Conservation (phyloP, 495 filamentous ascomycete genomes). For the Beverwykella pulmonaria region DNA sequence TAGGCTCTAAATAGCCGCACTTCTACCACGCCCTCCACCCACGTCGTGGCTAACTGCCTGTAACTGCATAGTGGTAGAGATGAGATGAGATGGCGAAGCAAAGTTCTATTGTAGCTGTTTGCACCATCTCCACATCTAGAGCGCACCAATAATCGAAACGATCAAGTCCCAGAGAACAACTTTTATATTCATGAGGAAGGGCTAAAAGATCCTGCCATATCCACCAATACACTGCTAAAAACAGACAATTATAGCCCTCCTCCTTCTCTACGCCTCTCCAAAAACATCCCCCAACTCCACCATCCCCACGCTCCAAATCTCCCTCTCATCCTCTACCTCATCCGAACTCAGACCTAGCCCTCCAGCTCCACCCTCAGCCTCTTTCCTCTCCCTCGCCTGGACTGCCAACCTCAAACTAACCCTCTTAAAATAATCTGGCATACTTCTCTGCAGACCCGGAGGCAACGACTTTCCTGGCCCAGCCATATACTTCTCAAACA, state of each 20-base stretch:
- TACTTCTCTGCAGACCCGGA: conserved; percentile 77
- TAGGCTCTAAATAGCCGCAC: too few species aligned
- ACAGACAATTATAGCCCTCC: background rate
- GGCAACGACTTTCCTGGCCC: conserved; percentile 62
- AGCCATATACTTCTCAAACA: conserved; percentile 90
- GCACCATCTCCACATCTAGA: too few species aligned
- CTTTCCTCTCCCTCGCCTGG: conserved; percentile 82
- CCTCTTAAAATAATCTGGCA: conserved; percentile 97
- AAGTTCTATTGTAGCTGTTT: too few species aligned
- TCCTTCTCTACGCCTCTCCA: conserved; percentile 2
- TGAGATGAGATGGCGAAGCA: too few species aligned
- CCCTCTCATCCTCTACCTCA: conserved; percentile 89
- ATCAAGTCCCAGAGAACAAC: background rate
- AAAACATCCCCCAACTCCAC: conserved; percentile 71
- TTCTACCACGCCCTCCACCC: too few species aligned
- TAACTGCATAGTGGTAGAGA: too few species aligned
- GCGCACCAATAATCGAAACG: too few species aligned
- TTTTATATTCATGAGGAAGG: background rate
- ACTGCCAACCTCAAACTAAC: conserved; percentile 77
- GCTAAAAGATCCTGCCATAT: too few species aligned
- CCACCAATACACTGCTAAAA: too few species aligned
- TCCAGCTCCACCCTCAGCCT: conserved; percentile 86
- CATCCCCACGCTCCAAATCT: conserved; percentile 93
- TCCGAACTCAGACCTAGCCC: conserved; percentile 83
- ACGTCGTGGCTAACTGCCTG: too few species aligned